phyloP scores from a whole-genome alignment of 2,329 filamentous ascomycete genomes.

The Trichothecium sympodiale region DNA sequence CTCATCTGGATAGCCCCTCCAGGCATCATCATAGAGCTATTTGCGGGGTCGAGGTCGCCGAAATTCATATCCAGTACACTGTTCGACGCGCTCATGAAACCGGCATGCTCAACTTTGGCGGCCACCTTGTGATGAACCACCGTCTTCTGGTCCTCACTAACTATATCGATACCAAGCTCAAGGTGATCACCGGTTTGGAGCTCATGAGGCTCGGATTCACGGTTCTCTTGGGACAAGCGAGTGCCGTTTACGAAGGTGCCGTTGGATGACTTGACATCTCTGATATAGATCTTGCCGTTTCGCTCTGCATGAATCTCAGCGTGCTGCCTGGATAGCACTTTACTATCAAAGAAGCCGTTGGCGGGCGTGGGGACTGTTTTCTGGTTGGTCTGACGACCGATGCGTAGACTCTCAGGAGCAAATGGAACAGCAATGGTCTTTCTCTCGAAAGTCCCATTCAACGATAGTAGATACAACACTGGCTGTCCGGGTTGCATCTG shows the following conservation, averaged over 20 bases:
- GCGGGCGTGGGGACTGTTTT: conserved; percentile 84
- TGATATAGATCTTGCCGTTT: conserved; percentile 86
- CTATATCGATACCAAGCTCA: conserved; percentile 95
- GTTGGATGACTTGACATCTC: conserved; percentile 97
- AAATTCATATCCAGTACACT: conserved; percentile 84
- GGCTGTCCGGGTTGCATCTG: conserved; percentile 55
- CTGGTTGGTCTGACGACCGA: conserved; percentile 92
- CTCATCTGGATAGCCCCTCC: conserved; percentile 60
- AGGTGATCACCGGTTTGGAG: conserved; percentile 83
- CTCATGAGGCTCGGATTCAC: conserved; percentile 92
- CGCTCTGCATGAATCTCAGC: conserved; percentile 87
- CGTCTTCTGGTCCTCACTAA: conserved; percentile 96
- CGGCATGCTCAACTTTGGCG: conserved; percentile 91
- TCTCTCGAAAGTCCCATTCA: conserved; percentile 94
- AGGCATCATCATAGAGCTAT: conserved; percentile 60
- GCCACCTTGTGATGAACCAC: conserved; percentile 98
- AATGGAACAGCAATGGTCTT: conserved; percentile 94
- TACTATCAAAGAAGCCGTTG: conserved; percentile 97
- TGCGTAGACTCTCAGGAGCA: conserved; percentile 84
- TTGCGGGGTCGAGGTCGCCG: conserved; percentile 77
- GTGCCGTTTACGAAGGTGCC: conserved; percentile 95
- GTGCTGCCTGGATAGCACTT: conserved; percentile 91
- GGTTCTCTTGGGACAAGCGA: conserved; percentile 82
- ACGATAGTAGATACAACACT: conserved; percentile 73
- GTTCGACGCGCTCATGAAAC: conserved; percentile 62